Percentiles rank a stretch among this genome's conserved stretches.
phyloP scores from a whole-genome alignment of 495 filamentous ascomycete genomes.

The Daldinia childiae region DNA sequence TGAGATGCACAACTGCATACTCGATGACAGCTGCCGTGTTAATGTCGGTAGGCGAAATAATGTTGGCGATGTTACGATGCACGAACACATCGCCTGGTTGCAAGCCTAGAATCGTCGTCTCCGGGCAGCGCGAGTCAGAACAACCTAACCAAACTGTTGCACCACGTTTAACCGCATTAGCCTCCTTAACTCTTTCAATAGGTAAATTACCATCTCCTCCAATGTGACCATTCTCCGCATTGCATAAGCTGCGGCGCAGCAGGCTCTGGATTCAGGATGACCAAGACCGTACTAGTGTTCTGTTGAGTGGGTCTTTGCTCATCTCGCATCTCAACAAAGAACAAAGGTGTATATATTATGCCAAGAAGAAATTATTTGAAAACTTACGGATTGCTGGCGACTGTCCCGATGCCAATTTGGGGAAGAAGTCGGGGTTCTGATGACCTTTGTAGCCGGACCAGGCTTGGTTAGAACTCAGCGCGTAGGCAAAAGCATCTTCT shows the following conservation, averaged over 20 bases:
- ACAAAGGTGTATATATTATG: conserved; percentile 21
- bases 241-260: neutral
- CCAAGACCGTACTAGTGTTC: conserved; percentile 31
- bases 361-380: neutral
- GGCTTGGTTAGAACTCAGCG: conserved; percentile 72
- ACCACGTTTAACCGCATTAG: conserved; percentile 16
- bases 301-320: conserved; percentile 39
- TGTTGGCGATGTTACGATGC: conserved; percentile 95
- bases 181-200: conserved; percentile 10
- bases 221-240: conserved; percentile 11
- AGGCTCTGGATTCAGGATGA: conserved; percentile 3
- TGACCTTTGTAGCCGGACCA: conserved; percentile 73
- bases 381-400: conserved; percentile 72
- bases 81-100: conserved; percentile 91
- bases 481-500: conserved; percentile 63
- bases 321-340: conserved; percentile 42
- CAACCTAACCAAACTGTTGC: conserved; percentile 84
- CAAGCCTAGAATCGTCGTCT: conserved; percentile 82
- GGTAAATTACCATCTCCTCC: neutral
- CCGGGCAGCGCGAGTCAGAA: conserved; percentile 87
- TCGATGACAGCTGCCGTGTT: conserved; percentile 81
- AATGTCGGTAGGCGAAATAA: conserved; percentile 80
- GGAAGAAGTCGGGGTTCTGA: conserved; percentile 77
- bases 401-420: conserved; percentile 73
- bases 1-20: conserved; percentile 77